Base-by-base conservation (phyloP, 148 eudicot genomes). In the Selenicereus undatus region DNA sequence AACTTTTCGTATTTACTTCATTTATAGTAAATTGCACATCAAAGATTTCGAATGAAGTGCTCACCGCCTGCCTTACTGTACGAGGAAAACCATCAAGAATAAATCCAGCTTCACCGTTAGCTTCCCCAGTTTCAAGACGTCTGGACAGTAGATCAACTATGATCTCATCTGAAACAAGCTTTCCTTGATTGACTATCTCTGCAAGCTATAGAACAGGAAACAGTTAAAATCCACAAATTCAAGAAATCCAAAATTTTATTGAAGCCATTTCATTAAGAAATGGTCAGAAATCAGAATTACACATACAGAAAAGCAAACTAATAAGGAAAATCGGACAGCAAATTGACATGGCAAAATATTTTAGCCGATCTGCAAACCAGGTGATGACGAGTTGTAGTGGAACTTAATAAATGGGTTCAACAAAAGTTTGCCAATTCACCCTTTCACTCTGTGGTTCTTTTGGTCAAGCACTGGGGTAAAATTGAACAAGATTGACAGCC, bases 71-170 rank as follows among this genome's bases (percentile, higher is more conserved):
- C 84, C 91, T 87, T 78, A 94, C 82, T 51, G 98, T 94, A 43
- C 98, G 93, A 36, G 98, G 98, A 81, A 94, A 94, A 71, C 98
- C 98, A 76, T 94, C 98, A 62, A 94, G 98, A 77, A 94, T 90
- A 88, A 94, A 94, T 56, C 98, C 98, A 3, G 93, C 84, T 90
- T 91, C 92, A 78, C 95, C 98, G 74, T 88, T 89, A 27, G 89
- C 83, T 76, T 89, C 91, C 79, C 91, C 97, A 80, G 85, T 91
- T 84, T 93, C 93, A 87, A 94, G 97, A 76, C 92, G 91, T 83
- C 88, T 89, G 56, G 98, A 94, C 77, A 94, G 84, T 45, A 94
- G 82, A 80, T 90, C 88, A 78, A 94, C 84, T 81, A 94, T 89
- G 78, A 93, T 85, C 75, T 93, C 95, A 82, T 94, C 98, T 45